Conservation (phyloP, 2,329 filamentous ascomycete species). For the Clonostachys chloroleuca region DNA sequence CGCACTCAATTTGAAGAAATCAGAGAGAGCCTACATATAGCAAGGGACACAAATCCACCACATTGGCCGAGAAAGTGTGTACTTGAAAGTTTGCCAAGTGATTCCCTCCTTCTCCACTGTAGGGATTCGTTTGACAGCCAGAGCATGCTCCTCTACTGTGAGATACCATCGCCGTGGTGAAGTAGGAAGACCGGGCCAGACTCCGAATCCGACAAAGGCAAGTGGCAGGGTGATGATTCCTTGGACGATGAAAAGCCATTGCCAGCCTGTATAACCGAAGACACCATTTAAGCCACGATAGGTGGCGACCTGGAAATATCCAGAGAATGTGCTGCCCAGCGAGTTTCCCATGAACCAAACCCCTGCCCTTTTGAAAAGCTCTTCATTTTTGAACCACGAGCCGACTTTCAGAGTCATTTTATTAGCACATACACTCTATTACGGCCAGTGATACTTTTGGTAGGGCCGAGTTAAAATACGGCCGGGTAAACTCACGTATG, state of each 20-base stretch:
- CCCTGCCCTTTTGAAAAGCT: constrained; percentile 40
- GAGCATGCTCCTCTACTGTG: constrained; percentile 10
- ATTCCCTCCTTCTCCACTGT: constrained; percentile 12
- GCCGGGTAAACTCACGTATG: constrained; percentile 10
- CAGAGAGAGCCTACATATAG: constrained; percentile 9
- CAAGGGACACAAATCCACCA: constrained; percentile 14
- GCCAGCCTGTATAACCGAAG: constrained; percentile 39
- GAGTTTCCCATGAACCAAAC: constrained; percentile 35
- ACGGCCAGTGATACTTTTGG: not conserved
- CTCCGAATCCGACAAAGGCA: constrained; percentile 16
- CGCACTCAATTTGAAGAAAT: not conserved
- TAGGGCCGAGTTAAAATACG: not conserved
- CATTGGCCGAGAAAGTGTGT: constrained; percentile 15
- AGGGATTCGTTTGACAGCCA: constrained; percentile 12
- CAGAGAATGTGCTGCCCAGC: constrained; percentile 15
- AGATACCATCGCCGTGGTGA: constrained; percentile 14
- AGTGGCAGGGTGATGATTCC: constrained; percentile 23
- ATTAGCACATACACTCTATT: not conserved
- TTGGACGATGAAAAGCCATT: constrained; percentile 25
- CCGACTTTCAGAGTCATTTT: not conserved
- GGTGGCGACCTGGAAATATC: constrained; percentile 24
- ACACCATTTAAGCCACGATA: constrained; percentile 30
- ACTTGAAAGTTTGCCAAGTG: constrained; percentile 13
- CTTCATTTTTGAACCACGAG: constrained; percentile 22
- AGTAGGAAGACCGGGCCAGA: constrained; percentile 16